These are phyloP conservation scores for Fusarium verrucosum DNA, from an alignment of 2,329 filamentous ascomycete genomes.

Conservation along the genomic window DNA sequence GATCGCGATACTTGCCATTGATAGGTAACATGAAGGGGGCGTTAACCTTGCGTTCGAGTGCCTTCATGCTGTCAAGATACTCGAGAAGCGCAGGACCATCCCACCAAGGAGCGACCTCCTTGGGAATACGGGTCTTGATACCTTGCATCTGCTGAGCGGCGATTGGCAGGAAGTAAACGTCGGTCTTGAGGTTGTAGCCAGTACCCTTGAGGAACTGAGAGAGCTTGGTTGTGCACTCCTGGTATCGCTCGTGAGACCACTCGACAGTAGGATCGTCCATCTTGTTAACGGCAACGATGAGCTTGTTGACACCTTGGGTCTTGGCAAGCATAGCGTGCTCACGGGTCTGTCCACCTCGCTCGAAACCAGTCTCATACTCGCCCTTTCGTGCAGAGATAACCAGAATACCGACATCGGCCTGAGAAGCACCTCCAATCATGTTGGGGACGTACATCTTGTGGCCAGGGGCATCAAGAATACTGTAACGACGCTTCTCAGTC, in stretches of 20 bases:
- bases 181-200: constrained; percentile 93
- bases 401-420: constrained; percentile 92
- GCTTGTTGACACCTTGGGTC: constrained; percentile 97
- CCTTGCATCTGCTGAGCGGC: constrained; percentile 86
- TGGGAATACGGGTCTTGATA: constrained; percentile 88
- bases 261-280: constrained; percentile 98
- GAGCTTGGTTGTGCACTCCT: constrained; percentile 92
- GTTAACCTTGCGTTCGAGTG: constrained; percentile 93
- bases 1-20: constrained; percentile 93
- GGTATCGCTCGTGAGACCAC: constrained; percentile 92
- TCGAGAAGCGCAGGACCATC: constrained; percentile 90
- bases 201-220: constrained; percentile 87
- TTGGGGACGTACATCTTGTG: constrained; percentile 98
- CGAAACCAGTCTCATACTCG: constrained; percentile 98
- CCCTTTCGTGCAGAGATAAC: constrained; percentile 97
- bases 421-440: constrained; percentile 96
- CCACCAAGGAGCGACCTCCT: constrained; percentile 82
- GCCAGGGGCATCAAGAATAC: constrained; percentile 93
- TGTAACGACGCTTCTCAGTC: constrained; percentile 95
- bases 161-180: constrained; percentile 95
- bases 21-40: constrained; percentile 99
- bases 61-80: constrained; percentile 92
- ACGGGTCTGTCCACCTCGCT: constrained; percentile 93
- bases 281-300: constrained; percentile 96
- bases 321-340: constrained; percentile 98